phyloP scores from a whole-genome alignment of 1,284 basidiomycete genomes.

The Somion occarium region DNA sequence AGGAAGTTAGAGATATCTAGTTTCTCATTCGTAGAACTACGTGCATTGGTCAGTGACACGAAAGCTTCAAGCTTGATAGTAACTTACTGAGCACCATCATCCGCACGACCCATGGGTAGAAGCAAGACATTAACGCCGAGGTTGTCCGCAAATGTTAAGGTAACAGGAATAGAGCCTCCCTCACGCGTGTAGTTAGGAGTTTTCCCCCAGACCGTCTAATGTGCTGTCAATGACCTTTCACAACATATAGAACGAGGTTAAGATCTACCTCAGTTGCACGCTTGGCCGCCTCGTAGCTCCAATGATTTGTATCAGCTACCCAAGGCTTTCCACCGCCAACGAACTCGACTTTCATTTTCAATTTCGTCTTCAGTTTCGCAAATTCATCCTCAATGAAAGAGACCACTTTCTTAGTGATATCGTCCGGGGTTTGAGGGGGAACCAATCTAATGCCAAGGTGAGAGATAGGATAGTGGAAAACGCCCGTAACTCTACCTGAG shows the following conservation, averaged over 20 bases:
- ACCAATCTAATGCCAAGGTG: constrained; percentile 50
- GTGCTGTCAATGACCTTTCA: too few relatives aligned
- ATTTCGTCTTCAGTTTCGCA: constrained; percentile 81
- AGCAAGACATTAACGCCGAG: constrained; percentile 80
- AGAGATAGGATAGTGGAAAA: neutral
- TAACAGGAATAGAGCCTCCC: constrained; percentile 96
- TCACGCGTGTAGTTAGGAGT: constrained; percentile 84
- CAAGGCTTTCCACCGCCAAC: constrained; percentile 89
- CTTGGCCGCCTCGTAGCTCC: constrained; percentile 93
- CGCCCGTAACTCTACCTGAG: constrained; percentile 52
- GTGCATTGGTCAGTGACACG: neutral
- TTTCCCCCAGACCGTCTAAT: constrained; percentile 72
- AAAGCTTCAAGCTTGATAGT: neutral
- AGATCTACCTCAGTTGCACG: constrained; percentile 64
- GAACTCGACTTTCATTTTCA: constrained; percentile 63
- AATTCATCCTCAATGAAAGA: constrained; percentile 78
- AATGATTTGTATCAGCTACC: constrained; percentile 82
- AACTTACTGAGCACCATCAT: constrained; percentile 89
- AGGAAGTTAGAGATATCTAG: constrained; percentile 93
- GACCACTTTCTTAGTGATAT: constrained; percentile 68
- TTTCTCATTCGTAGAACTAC: constrained; percentile 93
- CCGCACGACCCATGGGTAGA: constrained; percentile 89
- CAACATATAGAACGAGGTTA: neutral
- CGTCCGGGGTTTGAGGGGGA: constrained; percentile 84
- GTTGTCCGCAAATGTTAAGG: constrained; percentile 91